Evolutionary conservation across 345 rosid species (phyloP), one percentile per base, ranked within the genome.

Genomic region (Gossypium longicalyx): DNA sequence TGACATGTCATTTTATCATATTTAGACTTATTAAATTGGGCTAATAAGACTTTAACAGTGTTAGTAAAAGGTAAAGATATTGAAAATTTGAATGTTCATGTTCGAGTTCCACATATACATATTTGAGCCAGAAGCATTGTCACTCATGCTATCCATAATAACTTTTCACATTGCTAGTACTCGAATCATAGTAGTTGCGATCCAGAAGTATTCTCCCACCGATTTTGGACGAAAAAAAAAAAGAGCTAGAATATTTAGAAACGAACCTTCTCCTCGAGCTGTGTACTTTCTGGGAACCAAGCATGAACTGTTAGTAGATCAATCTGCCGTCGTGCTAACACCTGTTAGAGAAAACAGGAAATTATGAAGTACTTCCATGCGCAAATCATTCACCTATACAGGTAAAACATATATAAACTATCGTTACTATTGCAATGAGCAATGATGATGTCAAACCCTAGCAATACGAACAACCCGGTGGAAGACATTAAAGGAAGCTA

Each of bases 281-380:
- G 85, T 77, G 84, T 86, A 78, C 85, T 86, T 78, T 87, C 90
- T 17, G 91, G 84, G 74, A 86, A 82, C 98, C 99, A 95, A 73
- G 97, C 89, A 79, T 86, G 87, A 71, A 94, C 91, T 75, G 98
- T 91, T 63, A 90, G 92, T 75, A 88, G 62, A 72, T 90, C 94
- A 45, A 93, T 89, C 76, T 86, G 87, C 67, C 89, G 89, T 84
- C 88, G 91, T 56, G 94, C 96, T 74, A 76, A 83, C 34, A 90
- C 75, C 98, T 95, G 80, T 68, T 9, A 44, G 23, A 58, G 54
- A 64, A 57, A 66, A 17, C 20, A 16, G 57, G 27, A 70, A 74
- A 13, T 62, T 65, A 29, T 10, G 9, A 57, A 57, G 25, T 12
- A 23, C 17, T 3, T 25, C 9, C 34, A 23, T 58, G 44, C 1